Base-by-base conservation (phyloP, 306 rosid genomes). In the Medicago arabica region DNA sequence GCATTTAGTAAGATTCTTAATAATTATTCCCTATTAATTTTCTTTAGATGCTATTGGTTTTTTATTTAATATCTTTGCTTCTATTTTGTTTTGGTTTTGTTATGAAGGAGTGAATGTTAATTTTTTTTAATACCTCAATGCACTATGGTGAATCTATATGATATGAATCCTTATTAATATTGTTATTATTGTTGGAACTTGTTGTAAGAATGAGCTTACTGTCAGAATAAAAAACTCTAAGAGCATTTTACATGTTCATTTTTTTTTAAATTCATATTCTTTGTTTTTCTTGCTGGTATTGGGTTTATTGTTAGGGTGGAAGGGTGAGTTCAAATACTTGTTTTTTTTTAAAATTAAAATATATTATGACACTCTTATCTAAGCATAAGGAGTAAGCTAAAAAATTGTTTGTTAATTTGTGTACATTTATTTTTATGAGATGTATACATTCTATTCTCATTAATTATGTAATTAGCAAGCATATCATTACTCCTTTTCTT, bases 401-500 rank as follows among this genome's bases (percentile, higher is more conserved):
- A 39, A 39, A 19, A 16, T 23, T 69, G 34, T 68, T 49, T 8
- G 18, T 14, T 11, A 16, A 53, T 15, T 11, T 58, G 2, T 19
- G 11, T 28, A 8, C 3, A 9, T 43, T 43, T 10, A 41, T 41
- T 41, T 44, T 12, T 13, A 12, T 44, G 50, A 44, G 50, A 4
- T 46, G 51, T 44, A 15, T 17, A 23, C 19, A 51, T 54, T 70
- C n/a, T 54, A 44, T 76, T 69, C 55, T 75, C 60, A 47, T 44
- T 34, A 43, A 47, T 44, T 34, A 43, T 13, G 78, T 82, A 40
- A 67, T 8, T 50, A 50, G 57, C 57, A 50, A 50, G 40, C 75
- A 76, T 28, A 57, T 57, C 66, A 60, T 80, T 40, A 14, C 82
- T 67, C 68, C 50, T 72, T 55, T 53, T 65, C 67, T 43, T 83